These are phyloP conservation scores for Russula vinacea DNA, from an alignment of 768 basidiomycete species.

Conservation along the genomic window DNA sequence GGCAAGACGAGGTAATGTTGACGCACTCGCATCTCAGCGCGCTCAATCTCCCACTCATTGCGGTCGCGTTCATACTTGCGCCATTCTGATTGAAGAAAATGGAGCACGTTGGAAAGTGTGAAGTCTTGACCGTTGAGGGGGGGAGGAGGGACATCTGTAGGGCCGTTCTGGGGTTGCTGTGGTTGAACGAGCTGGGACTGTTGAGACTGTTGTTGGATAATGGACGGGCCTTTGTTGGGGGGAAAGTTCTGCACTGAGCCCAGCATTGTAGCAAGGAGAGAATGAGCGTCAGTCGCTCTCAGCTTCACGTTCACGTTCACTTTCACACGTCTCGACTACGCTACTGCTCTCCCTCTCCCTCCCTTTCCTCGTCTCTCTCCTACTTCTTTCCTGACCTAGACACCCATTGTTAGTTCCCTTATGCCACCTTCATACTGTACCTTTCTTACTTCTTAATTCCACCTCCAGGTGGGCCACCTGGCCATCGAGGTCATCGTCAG, in stretches of 20 bases:
- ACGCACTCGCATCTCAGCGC: conserved; percentile 97
- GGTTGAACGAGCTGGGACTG: conserved; percentile 51
- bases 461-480: conserved; percentile 66
- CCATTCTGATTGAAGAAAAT: conserved; percentile 99
- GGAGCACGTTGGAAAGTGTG: conserved; percentile 89
- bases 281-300: conserved; percentile 11
- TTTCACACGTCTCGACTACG: not conserved
- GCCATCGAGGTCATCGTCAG: conserved; percentile 19
- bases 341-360: not conserved
- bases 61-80: conserved; percentile 95
- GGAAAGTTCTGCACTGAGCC: conserved; percentile 54
- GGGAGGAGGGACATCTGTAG: conserved; percentile 60
- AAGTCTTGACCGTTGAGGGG: conserved; percentile 89
- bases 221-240: conserved; percentile 33
- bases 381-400: conserved; percentile 71
- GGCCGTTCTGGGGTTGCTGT: conserved; percentile 51
- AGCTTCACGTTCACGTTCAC: not conserved
- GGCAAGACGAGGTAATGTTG: conserved; percentile 29
- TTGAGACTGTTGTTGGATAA: conserved; percentile 54
- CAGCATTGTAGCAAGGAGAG: conserved; percentile 55
- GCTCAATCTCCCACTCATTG: conserved; percentile 99
- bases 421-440: not conserved
- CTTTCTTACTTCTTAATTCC: conserved; percentile 82
- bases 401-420: conserved; percentile 1
- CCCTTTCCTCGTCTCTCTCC: not conserved